A percentile compares a stretch with the other conserved stretches of the same genome.
phyloP scores from a whole-genome alignment of 768 basidiomycete genomes.

The Exidia glandulosa region DNA sequence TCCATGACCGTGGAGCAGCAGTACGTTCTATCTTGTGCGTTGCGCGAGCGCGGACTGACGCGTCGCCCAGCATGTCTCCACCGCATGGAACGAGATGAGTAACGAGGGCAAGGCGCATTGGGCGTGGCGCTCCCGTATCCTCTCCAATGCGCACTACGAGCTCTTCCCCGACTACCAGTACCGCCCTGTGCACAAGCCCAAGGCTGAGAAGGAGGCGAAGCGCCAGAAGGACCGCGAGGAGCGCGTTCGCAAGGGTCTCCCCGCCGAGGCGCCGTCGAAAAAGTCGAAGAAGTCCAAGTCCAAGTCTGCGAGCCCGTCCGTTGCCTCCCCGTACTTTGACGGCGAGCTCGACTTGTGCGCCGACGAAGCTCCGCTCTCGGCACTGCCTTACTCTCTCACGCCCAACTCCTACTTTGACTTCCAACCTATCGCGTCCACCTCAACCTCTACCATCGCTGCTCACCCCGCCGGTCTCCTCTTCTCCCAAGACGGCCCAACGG shows the following conservation, averaged over 20 bases:
- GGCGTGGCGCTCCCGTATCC: background rate
- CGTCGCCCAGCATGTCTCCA: background rate
- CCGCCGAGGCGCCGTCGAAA: background rate
- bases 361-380: background rate
- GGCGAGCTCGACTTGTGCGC: background rate
- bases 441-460: background rate
- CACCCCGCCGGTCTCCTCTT: background rate
- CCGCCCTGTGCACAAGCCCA: background rate
- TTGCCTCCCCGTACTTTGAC: background rate
- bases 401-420: background rate
- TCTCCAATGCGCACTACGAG: background rate
- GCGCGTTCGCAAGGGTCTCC: background rate
- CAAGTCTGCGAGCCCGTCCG: background rate
- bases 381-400: background rate
- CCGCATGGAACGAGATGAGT: background rate
- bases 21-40: background rate
- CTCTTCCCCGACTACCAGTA: background rate
- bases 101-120: background rate
- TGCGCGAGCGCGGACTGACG: background rate
- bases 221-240: background rate
- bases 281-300: background rate
- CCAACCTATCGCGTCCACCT: no score
- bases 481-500: background rate
- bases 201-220: background rate
- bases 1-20: background rate